Evolutionary conservation across 1,139 yeast genomes (phyloP).

Genomic region (Scheffersomyces insectosa): DNA sequence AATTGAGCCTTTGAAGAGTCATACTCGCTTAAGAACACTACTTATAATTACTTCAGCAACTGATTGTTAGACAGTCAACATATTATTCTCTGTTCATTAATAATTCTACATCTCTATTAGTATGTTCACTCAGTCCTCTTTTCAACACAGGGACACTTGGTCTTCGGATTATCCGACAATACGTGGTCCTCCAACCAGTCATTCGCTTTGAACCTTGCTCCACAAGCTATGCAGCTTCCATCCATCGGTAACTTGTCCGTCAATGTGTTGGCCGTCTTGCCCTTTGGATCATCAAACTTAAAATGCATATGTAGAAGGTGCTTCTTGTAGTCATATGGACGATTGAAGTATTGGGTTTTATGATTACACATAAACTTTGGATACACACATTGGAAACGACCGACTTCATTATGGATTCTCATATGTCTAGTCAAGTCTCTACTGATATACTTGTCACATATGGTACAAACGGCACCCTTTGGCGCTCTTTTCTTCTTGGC

Average conservation of each 20-base stretch:
- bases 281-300: conserved; percentile 45
- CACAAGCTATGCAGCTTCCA: conserved; percentile 45
- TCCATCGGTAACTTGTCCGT: conserved; percentile 43
- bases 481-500: conserved; percentile 31
- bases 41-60: no score
- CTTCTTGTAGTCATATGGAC: conserved; percentile 52
- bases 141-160: conserved; percentile 25
- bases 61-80: no score
- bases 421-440: conserved; percentile 48
- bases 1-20: no score
- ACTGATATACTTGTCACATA: conserved; percentile 45
- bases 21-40: no score
- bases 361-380: conserved; percentile 45
- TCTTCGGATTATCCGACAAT: conserved; percentile 24
- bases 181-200: conserved; percentile 48
- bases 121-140: not conserved
- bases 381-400: conserved; percentile 47
- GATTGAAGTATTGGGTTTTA: conserved; percentile 45
- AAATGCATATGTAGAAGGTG: conserved; percentile 48
- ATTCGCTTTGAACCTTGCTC: conserved; percentile 31
- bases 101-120: no score
- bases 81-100: no score
- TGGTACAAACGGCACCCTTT: conserved; percentile 42
- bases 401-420: conserved; percentile 49
- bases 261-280: conserved; percentile 42